These are phyloP conservation scores for Chenopodium album DNA, from an alignment of 148 eudicot species.

Conservation along the genomic window DNA sequence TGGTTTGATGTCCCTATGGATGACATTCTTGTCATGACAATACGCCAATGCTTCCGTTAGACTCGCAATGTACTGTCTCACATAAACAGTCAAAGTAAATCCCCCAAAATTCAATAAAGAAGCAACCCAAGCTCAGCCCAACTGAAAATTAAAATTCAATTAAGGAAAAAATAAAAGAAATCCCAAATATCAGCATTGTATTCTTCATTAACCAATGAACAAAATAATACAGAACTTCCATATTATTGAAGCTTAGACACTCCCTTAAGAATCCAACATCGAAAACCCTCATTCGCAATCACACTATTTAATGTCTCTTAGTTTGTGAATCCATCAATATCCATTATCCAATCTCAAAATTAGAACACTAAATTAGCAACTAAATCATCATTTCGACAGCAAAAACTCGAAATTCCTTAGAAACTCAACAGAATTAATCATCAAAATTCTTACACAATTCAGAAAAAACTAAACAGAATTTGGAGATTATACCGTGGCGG, in stretches of 20 bases:
- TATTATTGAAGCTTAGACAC: not conserved
- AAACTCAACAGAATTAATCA: slow-evolving; percentile 14
- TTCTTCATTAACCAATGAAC: not conserved
- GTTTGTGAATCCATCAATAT: not conserved
- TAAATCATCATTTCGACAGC: not conserved
- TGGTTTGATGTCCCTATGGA: slow-evolving; percentile 94
- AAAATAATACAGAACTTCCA: not conserved
- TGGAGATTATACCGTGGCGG: slow-evolving; percentile 57
- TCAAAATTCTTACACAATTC: not conserved
- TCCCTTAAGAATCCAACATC: not conserved
- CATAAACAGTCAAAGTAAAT: not conserved
- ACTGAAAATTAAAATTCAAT: not conserved
- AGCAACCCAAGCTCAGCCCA: not conserved
- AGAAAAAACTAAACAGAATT: not conserved
- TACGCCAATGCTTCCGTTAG: slow-evolving; percentile 76
- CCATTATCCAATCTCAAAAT: not conserved
- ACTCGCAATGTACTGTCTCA: slow-evolving; percentile 69
- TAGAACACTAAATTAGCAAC: not conserved
- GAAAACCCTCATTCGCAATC: not conserved
- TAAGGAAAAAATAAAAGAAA: not conserved
- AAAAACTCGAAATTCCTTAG: not conserved
- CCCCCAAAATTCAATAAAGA: not conserved
- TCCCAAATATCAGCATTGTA: not conserved
- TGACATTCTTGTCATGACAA: slow-evolving; percentile 83
- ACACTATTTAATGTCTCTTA: not conserved